Conservation (phyloP, 2,329 filamentous ascomycete genomes). For the Xylariomycetidae sp. region DNA sequence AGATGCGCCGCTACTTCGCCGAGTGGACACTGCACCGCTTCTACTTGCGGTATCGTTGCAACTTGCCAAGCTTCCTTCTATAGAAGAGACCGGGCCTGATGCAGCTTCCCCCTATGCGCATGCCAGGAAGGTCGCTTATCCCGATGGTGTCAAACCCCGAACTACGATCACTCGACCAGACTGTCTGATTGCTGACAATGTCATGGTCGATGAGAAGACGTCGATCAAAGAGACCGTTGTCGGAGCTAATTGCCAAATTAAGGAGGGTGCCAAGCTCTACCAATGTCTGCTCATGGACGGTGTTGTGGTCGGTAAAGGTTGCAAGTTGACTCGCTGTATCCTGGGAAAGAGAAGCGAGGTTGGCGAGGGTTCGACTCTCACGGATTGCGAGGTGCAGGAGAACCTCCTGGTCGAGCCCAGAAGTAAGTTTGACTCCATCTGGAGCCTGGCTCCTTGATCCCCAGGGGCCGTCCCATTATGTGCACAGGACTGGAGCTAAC, state of each 20-base stretch:
- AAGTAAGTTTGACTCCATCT: conserved; percentile 42
- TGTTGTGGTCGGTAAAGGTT: conserved; percentile 75
- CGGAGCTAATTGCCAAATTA: conserved; percentile 80
- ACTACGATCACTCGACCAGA: conserved; percentile 80
- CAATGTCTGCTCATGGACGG: conserved; percentile 91
- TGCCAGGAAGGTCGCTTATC: conserved; percentile 72
- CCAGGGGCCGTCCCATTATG: conserved; percentile 1
- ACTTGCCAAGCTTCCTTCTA: conserved; percentile 74
- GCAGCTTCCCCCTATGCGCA: conserved; percentile 70
- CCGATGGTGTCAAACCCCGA: conserved; percentile 70
- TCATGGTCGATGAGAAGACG: conserved; percentile 79
- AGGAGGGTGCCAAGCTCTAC: conserved; percentile 76
- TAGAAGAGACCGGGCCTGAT: conserved; percentile 55
- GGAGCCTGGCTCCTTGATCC: not conserved
- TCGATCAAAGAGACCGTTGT: conserved; percentile 92
- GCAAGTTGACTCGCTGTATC: conserved; percentile 81
- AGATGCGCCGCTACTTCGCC: conserved; percentile 64
- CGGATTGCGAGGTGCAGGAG: conserved; percentile 89
- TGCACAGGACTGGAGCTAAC: conserved; percentile 17
- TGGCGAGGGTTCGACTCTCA: conserved; percentile 74
- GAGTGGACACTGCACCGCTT: conserved; percentile 81
- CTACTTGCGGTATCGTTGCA: conserved; percentile 77
- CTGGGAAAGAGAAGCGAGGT: conserved; percentile 75
- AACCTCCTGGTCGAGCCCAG: conserved; percentile 78
- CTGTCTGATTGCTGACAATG: conserved; percentile 80